phyloP scores from a whole-genome alignment of 2,329 filamentous ascomycete species.

The Fusarium foetens region DNA sequence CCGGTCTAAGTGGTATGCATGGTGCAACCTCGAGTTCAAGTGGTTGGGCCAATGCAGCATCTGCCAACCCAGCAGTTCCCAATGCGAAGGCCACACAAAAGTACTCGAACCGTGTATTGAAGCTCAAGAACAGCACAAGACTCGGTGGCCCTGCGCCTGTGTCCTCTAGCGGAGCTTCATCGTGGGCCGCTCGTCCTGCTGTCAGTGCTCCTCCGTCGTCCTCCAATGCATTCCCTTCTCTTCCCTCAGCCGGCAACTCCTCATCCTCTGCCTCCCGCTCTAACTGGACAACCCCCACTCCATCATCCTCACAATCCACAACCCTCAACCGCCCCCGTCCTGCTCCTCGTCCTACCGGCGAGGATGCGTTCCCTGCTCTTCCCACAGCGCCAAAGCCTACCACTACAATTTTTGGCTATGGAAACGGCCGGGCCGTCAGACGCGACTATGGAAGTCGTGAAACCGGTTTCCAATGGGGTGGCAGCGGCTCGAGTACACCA shows the following conservation, averaged over 20 bases:
- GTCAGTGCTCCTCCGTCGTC: conserved; percentile 33
- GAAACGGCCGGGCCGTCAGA: conserved; percentile 62
- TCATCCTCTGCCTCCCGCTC: conserved; percentile 43
- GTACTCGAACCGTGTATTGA: conserved; percentile 65
- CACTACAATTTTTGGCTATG: conserved; percentile 71
- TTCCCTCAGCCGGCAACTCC: conserved; percentile 47
- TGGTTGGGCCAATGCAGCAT: conserved; percentile 70
- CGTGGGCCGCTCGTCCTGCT: conserved; percentile 38
- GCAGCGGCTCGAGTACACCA: conserved; percentile 36
- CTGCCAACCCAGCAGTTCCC: conserved; percentile 62
- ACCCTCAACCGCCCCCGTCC: conserved; percentile 32
- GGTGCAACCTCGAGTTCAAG: conserved; percentile 66
- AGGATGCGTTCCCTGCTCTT: conserved; percentile 83
- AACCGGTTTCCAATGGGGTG: conserved; percentile 66
- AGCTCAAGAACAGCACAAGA: conserved; percentile 68
- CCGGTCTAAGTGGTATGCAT: conserved; percentile 76
- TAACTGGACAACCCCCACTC: conserved; percentile 45
- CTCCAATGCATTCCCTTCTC: conserved; percentile 57
- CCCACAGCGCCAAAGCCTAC: conserved; percentile 78
- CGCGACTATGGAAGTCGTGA: conserved; percentile 61
- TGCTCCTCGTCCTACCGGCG: conserved; percentile 45
- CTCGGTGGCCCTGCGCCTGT: conserved; percentile 51
- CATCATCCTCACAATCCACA: conserved; percentile 44
- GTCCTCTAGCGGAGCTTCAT: conserved; percentile 29
- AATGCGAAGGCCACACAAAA: conserved; percentile 56